Conservation (phyloP, 1,139 yeast species). For the Zhuliangozyma parablackwelliae region DNA sequence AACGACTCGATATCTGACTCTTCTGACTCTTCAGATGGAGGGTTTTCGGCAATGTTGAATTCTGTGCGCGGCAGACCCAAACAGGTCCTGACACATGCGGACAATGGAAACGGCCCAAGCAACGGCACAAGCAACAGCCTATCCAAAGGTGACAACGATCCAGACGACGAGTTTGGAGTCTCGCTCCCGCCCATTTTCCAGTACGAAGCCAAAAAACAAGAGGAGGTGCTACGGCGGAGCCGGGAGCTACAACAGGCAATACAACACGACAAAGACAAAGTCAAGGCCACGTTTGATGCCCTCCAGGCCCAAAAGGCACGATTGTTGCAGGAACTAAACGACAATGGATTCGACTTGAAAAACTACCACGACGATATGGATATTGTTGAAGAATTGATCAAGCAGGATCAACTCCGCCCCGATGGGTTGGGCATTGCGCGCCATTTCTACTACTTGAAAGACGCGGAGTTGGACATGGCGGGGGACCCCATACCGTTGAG, state of each 20-base stretch:
- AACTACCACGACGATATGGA: neutral
- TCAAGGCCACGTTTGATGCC: constrained; percentile 9
- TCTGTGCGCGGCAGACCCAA: too few relatives aligned
- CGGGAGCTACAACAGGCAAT: constrained; percentile 15
- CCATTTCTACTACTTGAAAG: constrained; percentile 12
- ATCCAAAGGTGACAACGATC: neutral
- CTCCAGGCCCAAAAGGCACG: constrained; percentile 6
- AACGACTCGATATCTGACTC: constrained; percentile 3
- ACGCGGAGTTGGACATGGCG: neutral
- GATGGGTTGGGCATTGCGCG: constrained; percentile 9
- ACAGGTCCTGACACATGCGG: too few relatives aligned
- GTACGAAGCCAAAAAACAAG: constrained; percentile 23
- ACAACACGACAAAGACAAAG: constrained; percentile 12
- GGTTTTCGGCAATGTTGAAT: neutral
- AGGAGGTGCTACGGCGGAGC: constrained; percentile 15
- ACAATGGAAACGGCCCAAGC: too few relatives aligned
- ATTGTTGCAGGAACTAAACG: constrained; percentile 22
- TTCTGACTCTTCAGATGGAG: constrained; percentile 1
- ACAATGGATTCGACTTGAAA: constrained; percentile 20
- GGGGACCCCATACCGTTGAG: constrained; percentile 3
- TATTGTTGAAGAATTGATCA: constrained; percentile 11
- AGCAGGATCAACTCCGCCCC: constrained; percentile 2
- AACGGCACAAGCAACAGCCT: neutral
- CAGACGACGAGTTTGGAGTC: constrained; percentile 16
- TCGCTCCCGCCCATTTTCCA: constrained; percentile 24